phyloP scores from a whole-genome alignment of 2,329 filamentous ascomycete genomes.

The Aspergillus awamori region DNA sequence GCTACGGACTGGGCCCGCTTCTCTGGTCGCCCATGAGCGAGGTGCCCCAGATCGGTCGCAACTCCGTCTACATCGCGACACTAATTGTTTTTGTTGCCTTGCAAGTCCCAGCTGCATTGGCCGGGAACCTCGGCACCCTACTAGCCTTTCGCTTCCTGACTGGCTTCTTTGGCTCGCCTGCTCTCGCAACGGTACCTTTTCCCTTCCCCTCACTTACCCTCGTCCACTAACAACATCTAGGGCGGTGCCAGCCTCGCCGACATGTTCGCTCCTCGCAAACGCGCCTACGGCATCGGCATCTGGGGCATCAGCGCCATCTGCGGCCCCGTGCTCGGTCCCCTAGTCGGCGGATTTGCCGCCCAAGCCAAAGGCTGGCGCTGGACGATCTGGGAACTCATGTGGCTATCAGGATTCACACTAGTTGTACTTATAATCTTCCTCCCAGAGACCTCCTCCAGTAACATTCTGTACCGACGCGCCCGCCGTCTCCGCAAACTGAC shows the following conservation, averaged over 20 bases:
- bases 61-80: conserved; percentile 52
- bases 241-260: conserved; percentile 47
- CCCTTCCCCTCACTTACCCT: neutral
- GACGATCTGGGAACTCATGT: conserved; percentile 26
- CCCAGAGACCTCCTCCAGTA: conserved; percentile 64
- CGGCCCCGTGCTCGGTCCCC: conserved; percentile 61
- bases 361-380: conserved; percentile 36
- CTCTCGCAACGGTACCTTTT: conserved; percentile 38
- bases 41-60: conserved; percentile 53
- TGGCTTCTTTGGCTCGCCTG: conserved; percentile 52
- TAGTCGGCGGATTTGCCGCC: conserved; percentile 64
- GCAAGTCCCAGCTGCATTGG: conserved; percentile 49
- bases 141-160: conserved; percentile 55
- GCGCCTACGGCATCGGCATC: conserved; percentile 33
- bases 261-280: conserved; percentile 43
- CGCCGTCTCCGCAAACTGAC: conserved; percentile 62
- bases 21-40: conserved; percentile 49
- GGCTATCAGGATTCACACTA: conserved; percentile 52
- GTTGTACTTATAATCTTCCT: conserved; percentile 62
- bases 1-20: conserved; percentile 53
- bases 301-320: conserved; percentile 55
- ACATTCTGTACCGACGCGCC: conserved; percentile 64
- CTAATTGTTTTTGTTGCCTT: conserved; percentile 53
- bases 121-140: conserved; percentile 54
- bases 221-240: neutral